Percentiles rank a stretch among this genome's conserved stretches.
These are phyloP conservation scores for Talaromyces pinophilus DNA, from an alignment of 2,329 filamentous ascomycete genomes.

Conservation along the genomic window DNA sequence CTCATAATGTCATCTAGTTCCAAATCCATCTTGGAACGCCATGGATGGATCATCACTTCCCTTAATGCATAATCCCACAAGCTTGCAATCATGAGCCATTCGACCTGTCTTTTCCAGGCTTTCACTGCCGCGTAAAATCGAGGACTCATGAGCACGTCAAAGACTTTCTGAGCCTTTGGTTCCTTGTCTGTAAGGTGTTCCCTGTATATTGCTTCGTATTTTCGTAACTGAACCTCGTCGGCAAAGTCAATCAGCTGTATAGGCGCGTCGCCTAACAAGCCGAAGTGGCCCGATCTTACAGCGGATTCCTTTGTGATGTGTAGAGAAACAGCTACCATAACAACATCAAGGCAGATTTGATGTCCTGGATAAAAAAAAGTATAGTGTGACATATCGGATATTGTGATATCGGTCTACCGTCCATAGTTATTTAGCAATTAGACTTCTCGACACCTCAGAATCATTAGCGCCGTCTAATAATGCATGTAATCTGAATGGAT, in stretches of 20 bases:
- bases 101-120: conserved; percentile 1
- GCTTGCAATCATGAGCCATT: conserved; percentile 1
- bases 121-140: conserved; percentile 3
- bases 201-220: conserved; percentile 12
- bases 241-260: conserved; percentile 21
- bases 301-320: conserved; percentile 8
- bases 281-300: conserved; percentile 16
- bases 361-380: not conserved
- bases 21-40: not conserved
- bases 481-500: conserved; percentile 6
- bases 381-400: not conserved
- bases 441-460: not conserved
- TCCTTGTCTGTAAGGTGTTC: not conserved
- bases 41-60: not conserved
- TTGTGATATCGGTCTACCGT: not conserved
- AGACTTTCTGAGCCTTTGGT: conserved; percentile 2
- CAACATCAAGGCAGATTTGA: not conserved
- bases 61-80: not conserved
- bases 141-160: conserved; percentile 8
- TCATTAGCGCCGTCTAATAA: not conserved
- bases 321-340: conserved; percentile 15
- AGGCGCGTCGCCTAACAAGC: conserved; percentile 19
- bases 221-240: not conserved
- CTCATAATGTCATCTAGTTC: not conserved
- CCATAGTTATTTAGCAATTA: not conserved